These are phyloP conservation scores for Paratinospora sagittata DNA, from an alignment of 164 flowering plant species.

Conservation along the genomic window DNA sequence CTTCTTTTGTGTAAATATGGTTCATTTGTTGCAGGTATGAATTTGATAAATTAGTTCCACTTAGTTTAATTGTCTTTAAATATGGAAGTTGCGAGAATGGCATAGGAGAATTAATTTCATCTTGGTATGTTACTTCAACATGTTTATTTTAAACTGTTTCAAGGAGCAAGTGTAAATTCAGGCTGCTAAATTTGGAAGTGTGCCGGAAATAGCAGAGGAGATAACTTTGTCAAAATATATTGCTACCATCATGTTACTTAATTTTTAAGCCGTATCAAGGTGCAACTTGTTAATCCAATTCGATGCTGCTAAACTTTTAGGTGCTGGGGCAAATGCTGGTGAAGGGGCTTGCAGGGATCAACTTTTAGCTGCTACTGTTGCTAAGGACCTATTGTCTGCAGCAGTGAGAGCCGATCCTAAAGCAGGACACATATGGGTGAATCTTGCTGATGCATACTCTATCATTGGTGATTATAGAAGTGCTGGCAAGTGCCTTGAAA, in stretches of 20 bases:
- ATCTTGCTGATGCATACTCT: constrained; percentile 75
- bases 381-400: constrained; percentile 73
- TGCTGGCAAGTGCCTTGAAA: constrained; percentile 82
- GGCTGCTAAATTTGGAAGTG: not conserved
- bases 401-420: constrained; percentile 68
- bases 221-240: not conserved
- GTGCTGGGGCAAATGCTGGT: constrained; percentile 75
- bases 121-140: not conserved
- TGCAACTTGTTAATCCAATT: not conserved
- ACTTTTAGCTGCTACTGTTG: constrained; percentile 55
- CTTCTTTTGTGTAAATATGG: constrained; percentile 71
- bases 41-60: not conserved
- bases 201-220: not conserved
- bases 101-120: not conserved
- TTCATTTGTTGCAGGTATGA: constrained; percentile 68
- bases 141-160: not conserved
- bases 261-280: not conserved
- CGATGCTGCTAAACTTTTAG: constrained; percentile 26
- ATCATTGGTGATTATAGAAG: constrained; percentile 68
- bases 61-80: not conserved
- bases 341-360: constrained; percentile 43
- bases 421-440: constrained; percentile 75
- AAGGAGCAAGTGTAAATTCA: not conserved
- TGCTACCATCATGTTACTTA: constrained; percentile 1
- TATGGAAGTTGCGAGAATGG: not conserved